Percentiles rank a stretch among this genome's conserved stretches.
Conservation (phyloP, 2,329 filamentous ascomycete species). For the Thermomyces lanuginosus region DNA sequence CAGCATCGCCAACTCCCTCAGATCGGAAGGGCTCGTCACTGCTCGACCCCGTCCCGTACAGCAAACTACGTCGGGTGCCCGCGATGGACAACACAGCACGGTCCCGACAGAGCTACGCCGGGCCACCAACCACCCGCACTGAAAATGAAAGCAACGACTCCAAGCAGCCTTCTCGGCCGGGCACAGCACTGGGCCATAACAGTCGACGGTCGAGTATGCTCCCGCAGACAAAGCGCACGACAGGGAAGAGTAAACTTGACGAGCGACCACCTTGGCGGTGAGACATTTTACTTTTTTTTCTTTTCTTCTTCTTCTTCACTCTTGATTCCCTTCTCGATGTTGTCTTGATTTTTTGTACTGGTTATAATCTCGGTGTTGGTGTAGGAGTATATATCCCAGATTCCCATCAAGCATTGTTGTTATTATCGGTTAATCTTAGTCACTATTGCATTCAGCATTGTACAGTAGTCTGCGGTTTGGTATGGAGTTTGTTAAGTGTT, state of each 20-base stretch:
- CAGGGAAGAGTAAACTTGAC: slow-evolving; percentile 14
- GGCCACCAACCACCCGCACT: slow-evolving; percentile 16
- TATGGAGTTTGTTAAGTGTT: too few relatives aligned
- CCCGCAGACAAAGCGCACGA: slow-evolving; percentile 19
- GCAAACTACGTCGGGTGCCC: slow-evolving; percentile 20
- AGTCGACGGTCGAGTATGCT: slow-evolving; percentile 25
- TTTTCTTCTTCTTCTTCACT: slow-evolving; percentile 1
- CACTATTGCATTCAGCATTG: too few relatives aligned
- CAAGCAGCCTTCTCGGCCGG: slow-evolving; percentile 19
- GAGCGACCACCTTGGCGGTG: slow-evolving; percentile 20
- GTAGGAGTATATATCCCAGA: too few relatives aligned
- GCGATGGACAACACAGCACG: slow-evolving; percentile 14
- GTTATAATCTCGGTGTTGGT: too few relatives aligned
- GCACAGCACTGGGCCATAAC: slow-evolving; percentile 25
- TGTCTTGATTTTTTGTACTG: slow-evolving; percentile 1
- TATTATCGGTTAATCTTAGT: too few relatives aligned
- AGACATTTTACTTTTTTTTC: slow-evolving; percentile 1
- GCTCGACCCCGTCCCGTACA: slow-evolving; percentile 28
- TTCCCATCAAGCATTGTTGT: too few relatives aligned
- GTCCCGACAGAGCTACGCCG: slow-evolving; percentile 24
- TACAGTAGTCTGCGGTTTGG: too few relatives aligned
- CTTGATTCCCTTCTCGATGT: not conserved
- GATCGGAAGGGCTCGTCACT: slow-evolving; percentile 7
- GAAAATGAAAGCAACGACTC: slow-evolving; percentile 9
- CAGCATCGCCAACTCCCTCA: not conserved